Conservation (phyloP, 1,284 basidiomycete species). For the Spongiforma sp. region DNA sequence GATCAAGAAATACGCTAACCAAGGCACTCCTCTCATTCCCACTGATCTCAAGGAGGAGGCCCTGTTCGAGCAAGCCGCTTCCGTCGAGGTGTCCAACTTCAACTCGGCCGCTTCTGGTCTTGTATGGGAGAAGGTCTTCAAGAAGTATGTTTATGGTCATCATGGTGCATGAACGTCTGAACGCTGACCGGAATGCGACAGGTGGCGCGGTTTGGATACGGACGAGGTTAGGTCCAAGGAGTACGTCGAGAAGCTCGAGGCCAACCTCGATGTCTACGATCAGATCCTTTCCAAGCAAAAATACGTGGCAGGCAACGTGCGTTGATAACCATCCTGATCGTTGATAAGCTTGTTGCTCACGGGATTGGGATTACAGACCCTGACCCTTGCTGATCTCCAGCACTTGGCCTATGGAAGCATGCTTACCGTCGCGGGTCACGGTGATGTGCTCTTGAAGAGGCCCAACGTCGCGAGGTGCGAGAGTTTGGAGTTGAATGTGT, state of each 20-base stretch:
- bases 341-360: constrained; percentile 12
- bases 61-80: constrained; percentile 39
- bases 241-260: constrained; percentile 31
- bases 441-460: constrained; percentile 21
- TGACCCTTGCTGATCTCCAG: constrained; percentile 58
- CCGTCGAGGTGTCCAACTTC: constrained; percentile 36
- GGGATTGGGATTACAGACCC: constrained; percentile 33
- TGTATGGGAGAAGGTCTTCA: constrained; percentile 41
- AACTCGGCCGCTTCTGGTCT: constrained; percentile 25
- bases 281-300: constrained; percentile 50
- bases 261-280: constrained; percentile 50
- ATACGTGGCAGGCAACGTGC: constrained; percentile 54
- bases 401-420: constrained; percentile 52
- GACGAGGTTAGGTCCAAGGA: constrained; percentile 36
- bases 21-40: constrained; percentile 43
- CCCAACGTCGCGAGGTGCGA: constrained; percentile 32
- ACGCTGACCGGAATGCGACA: constrained; percentile 7
- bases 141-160: constrained; percentile 37
- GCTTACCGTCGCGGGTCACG: neutral
- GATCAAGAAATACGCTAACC: constrained; percentile 47
- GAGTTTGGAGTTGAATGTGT: neutral
- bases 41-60: constrained; percentile 36
- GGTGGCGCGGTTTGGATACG: constrained; percentile 7
- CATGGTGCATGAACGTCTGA: neutral
- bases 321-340: constrained; percentile 12